A percentile compares a stretch with the other conserved stretches of the same genome.
Evolutionary conservation across 257 asterid genomes (phyloP).

Genomic region (Orobanche coerulescens): DNA sequence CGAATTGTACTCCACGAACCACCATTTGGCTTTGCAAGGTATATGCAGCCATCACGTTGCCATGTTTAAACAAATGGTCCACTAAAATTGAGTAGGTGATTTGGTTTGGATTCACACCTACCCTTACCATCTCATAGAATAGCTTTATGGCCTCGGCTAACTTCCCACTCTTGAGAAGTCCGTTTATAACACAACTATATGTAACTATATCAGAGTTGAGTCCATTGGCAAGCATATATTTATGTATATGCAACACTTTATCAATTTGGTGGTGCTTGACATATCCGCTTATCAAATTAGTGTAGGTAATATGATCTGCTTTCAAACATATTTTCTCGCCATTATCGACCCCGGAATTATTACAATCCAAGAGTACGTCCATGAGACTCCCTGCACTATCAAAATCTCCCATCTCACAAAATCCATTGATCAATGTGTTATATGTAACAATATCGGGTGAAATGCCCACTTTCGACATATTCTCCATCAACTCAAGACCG

Average conservation of each 20-base stretch:
- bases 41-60: conserved; percentile 46
- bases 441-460: conserved; percentile 58
- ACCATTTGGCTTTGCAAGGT: conserved; percentile 75
- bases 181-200: conserved; percentile 45
- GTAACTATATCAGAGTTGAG: conserved; percentile 69
- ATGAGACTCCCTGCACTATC: conserved; percentile 52
- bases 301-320: conserved; percentile 47
- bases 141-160: conserved; percentile 50
- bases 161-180: conserved; percentile 55
- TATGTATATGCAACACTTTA: conserved; percentile 45
- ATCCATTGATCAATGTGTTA: conserved; percentile 67
- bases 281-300: conserved; percentile 43
- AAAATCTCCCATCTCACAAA: conserved; percentile 63
- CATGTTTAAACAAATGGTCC: conserved; percentile 46
- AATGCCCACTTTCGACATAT: conserved; percentile 48
- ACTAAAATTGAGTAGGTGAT: conserved; percentile 57
- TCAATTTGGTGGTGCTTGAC: conserved; percentile 34
- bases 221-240: conserved; percentile 54
- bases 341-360: not conserved
- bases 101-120: conserved; percentile 68
- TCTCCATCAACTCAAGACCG: conserved; percentile 44
- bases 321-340: conserved; percentile 5
- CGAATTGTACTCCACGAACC: conserved; percentile 65
- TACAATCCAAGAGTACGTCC: conserved; percentile 40
- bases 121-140: conserved; percentile 48